Evolutionary conservation across 1,284 basidiomycete genomes (phyloP).

Genomic region (Afroboletus lepidellus): DNA sequence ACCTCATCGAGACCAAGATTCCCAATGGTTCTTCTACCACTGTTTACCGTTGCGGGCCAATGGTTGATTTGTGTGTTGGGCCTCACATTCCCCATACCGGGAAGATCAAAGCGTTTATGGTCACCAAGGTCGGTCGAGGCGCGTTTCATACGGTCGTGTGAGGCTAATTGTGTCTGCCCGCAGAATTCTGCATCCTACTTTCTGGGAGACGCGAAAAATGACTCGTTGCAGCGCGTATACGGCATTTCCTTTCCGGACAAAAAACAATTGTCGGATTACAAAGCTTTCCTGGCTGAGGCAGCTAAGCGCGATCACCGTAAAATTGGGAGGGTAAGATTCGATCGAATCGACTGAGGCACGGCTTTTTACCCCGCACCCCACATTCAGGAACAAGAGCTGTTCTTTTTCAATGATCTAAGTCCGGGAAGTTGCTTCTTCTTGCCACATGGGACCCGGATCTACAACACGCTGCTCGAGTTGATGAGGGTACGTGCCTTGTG

Average conservation of each 20-base stretch:
- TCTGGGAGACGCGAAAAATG: slow-evolving; percentile 92
- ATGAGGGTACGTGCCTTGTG: slow-evolving; percentile 68
- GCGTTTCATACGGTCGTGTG: background rate
- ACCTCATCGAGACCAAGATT: slow-evolving; percentile 91
- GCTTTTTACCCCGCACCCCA: slow-evolving; percentile 13
- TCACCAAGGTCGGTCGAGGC: slow-evolving; percentile 71
- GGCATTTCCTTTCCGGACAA: slow-evolving; percentile 99
- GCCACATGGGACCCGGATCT: slow-evolving; percentile 76
- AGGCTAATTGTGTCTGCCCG: background rate
- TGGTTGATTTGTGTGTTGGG: slow-evolving; percentile 97
- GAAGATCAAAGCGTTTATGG: slow-evolving; percentile 94
- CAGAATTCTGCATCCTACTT: slow-evolving; percentile 99
- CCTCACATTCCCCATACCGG: slow-evolving; percentile 98
- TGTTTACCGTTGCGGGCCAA: slow-evolving; percentile 97
- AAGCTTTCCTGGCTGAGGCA: slow-evolving; percentile 93
- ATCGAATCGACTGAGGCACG: slow-evolving; percentile 3
- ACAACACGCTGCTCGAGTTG: slow-evolving; percentile 90
- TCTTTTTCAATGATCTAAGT: slow-evolving; percentile 97
- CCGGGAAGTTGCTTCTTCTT: slow-evolving; percentile 87
- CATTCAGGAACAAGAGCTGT: slow-evolving; percentile 88
- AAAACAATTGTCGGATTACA: slow-evolving; percentile 95
- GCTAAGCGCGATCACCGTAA: slow-evolving; percentile 97
- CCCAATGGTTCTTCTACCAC: slow-evolving; percentile 97
- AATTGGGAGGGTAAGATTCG: slow-evolving; percentile 71
- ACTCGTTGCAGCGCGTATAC: slow-evolving; percentile 95